Percentiles rank a stretch among this genome's conserved stretches.
Evolutionary conservation across 352 stramenopile genomes (phyloP).

Genomic region (Labyrinthula sp.): DNA sequence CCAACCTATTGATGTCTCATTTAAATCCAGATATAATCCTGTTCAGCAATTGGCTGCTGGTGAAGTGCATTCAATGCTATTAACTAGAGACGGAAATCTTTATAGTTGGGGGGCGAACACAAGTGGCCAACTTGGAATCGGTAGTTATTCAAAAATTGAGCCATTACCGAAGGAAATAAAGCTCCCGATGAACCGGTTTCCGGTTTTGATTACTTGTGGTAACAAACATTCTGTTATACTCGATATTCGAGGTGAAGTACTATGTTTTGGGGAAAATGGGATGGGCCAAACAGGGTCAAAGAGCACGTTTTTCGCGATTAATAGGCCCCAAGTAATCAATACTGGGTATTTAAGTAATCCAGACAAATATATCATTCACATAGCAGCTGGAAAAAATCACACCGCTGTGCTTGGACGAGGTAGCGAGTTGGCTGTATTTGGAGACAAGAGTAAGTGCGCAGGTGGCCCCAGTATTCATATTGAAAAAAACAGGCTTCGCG

Average conservation of each 20-base stretch:
- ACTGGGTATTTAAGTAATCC: conserved; percentile 12
- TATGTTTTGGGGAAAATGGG: conserved; percentile 10
- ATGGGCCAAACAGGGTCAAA: conserved; percentile 13
- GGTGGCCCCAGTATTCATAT: no score
- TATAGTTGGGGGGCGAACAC: conserved; percentile 21
- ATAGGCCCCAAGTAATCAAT: conserved; percentile 18
- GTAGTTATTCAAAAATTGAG: not conserved
- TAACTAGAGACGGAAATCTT: conserved; percentile 3
- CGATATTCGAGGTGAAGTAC: conserved; percentile 5
- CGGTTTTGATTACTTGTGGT: conserved; percentile 17
- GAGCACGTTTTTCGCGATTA: conserved; percentile 17
- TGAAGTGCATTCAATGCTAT: conserved; percentile 14
- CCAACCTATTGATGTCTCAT: conserved; percentile 5
- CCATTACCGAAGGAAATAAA: conserved; percentile 8
- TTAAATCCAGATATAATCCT: conserved; percentile 3
- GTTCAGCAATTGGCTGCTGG: conserved; percentile 24
- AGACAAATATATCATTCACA: no score
- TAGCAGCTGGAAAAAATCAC: no score
- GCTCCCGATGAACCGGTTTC: conserved; percentile 11
- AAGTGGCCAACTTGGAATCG: conserved; percentile 22
- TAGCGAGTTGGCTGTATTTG: no score
- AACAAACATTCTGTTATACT: conserved; percentile 17
- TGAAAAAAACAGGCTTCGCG: no score
- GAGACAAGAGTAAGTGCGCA: no score
- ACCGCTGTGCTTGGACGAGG: no score